These are phyloP conservation scores for Leccinum boreale DNA, from an alignment of 768 basidiomycete species.

Conservation along the genomic window DNA sequence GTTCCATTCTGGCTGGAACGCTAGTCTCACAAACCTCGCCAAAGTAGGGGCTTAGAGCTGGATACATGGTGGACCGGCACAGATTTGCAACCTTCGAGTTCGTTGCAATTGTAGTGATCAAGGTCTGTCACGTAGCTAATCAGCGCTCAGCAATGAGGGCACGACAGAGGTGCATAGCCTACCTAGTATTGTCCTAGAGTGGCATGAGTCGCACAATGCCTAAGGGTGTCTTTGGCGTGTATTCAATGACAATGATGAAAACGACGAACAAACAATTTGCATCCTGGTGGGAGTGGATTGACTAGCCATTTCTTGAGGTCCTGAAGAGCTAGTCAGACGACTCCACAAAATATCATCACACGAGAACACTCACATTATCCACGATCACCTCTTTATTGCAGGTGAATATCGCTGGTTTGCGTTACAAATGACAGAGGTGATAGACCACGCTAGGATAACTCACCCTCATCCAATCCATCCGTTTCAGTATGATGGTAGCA, in stretches of 20 bases:
- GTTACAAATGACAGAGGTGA: not conserved
- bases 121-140: conserved; percentile 17
- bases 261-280: conserved; percentile 27
- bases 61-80: not conserved
- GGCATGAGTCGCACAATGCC: conserved; percentile 31
- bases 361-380: conserved; percentile 19
- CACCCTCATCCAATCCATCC: conserved; percentile 55
- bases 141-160: not conserved
- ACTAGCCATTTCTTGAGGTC: conserved; percentile 23
- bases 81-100: conserved; percentile 5
- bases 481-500: conserved; percentile 44
- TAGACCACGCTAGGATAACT: not conserved
- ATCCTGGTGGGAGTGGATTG: conserved; percentile 25
- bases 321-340: conserved; percentile 14
- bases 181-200: conserved; percentile 31
- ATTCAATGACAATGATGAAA: not conserved
- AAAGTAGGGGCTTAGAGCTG: not conserved
- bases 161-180: not conserved
- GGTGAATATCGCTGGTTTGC: conserved; percentile 8
- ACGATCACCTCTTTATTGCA: conserved; percentile 14
- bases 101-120: conserved; percentile 25
- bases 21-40: conserved; percentile 12
- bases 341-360: conserved; percentile 36
- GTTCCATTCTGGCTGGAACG: not conserved
- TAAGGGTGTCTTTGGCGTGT: conserved; percentile 2